Evolutionary conservation across 129 eudicot species (phyloP).

Genomic region (Centrapalus pauciflorus): DNA sequence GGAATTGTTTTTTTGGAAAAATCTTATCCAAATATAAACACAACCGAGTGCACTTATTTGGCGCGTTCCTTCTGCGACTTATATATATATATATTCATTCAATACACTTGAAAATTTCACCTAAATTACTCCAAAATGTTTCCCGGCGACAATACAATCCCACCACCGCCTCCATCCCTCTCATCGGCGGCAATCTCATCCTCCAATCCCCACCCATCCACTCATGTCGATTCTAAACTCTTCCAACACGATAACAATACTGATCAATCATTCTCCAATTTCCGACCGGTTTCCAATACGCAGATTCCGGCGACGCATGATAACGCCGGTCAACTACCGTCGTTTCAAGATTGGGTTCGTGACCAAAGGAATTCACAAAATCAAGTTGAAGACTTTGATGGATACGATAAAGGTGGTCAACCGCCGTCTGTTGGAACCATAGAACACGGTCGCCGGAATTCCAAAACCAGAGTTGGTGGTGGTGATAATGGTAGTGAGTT

Average conservation of each 20-base stretch:
- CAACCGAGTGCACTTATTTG: no score
- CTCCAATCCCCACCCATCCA: neutral
- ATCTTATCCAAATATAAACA: no score
- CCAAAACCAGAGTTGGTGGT: neutral
- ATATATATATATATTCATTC: neutral
- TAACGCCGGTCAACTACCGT: neutral
- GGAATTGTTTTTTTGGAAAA: no score
- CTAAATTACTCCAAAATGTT: neutral
- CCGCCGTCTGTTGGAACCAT: neutral
- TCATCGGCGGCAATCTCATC: neutral
- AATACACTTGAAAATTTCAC: no score
- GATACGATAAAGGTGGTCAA: neutral
- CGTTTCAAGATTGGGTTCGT: neutral
- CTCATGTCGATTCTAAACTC: neutral
- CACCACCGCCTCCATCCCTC: neutral
- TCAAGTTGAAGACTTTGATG: neutral
- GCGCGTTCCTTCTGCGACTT: no score
- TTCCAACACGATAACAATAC: neutral
- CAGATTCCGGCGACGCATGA: neutral
- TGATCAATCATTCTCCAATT: neutral
- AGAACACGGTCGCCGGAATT: neutral
- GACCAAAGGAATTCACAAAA: neutral
- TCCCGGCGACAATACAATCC: neutral
- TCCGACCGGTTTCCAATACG: no score
- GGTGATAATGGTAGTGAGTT: neutral